These are phyloP conservation scores for Podospora didyma DNA, from an alignment of 495 filamentous ascomycete genomes.

Conservation along the genomic window DNA sequence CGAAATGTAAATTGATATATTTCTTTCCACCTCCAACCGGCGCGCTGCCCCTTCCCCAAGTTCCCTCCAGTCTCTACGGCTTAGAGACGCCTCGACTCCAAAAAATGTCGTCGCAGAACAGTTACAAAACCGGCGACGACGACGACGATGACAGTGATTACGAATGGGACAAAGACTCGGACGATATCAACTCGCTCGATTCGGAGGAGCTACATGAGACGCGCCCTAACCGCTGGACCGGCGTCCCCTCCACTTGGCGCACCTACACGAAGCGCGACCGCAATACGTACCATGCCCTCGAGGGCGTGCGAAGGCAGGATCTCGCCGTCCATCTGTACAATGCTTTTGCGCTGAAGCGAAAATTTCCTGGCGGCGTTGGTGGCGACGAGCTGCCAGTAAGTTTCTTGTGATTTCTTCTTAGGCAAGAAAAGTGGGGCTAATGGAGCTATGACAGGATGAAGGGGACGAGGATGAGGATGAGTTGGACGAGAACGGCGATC, in stretches of 20 bases:
- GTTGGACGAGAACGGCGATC: slow-evolving; percentile 10
- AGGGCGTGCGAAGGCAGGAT: slow-evolving; percentile 54
- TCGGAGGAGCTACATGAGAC: slow-evolving; percentile 33
- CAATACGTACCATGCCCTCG: slow-evolving; percentile 51
- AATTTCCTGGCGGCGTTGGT: no score
- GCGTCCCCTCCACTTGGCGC: slow-evolving; percentile 57
- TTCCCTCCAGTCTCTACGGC: no score
- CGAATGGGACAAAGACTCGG: slow-evolving; percentile 19
- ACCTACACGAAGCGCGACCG: slow-evolving; percentile 56
- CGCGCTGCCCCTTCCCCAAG: no score
- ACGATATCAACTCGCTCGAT: slow-evolving; percentile 23
- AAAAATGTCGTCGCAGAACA: no score
- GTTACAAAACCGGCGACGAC: background rate
- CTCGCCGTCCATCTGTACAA: slow-evolving; percentile 76
- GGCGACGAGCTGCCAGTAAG: no score
- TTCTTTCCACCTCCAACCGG: no score
- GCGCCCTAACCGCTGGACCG: slow-evolving; percentile 50
- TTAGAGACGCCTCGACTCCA: no score
- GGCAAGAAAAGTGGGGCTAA: background rate
- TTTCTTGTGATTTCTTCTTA: no score
- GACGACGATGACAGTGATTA: background rate
- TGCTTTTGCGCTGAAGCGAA: slow-evolving; percentile 54
- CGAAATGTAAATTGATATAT: no score
- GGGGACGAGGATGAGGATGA: slow-evolving; percentile 12
- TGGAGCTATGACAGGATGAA: background rate